A percentile compares a stretch with the other conserved stretches of the same genome.
Evolutionary conservation across 768 basidiomycete species (phyloP).

Genomic region (Pholiota conissans): DNA sequence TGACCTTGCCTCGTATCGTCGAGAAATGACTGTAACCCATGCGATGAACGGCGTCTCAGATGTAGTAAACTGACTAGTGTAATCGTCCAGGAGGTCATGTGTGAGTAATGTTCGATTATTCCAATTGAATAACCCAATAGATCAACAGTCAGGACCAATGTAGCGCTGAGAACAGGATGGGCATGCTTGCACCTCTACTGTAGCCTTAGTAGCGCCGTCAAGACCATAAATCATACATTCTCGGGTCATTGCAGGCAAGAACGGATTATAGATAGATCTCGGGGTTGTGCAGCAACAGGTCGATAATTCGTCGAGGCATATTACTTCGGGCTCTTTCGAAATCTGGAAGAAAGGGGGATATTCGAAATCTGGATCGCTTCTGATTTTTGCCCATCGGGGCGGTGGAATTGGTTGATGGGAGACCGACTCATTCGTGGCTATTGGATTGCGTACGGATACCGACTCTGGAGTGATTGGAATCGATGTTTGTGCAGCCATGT

Average conservation of each 20-base stretch:
- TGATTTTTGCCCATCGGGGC: no score
- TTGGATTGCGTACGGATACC: no score
- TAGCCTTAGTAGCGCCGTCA: background rate
- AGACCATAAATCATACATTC: slow-evolving; percentile 8
- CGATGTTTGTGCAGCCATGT: no score
- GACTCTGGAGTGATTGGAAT: no score
- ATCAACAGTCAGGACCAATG: slow-evolving; percentile 26
- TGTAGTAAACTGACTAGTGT: slow-evolving; percentile 26
- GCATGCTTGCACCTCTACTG: slow-evolving; percentile 14
- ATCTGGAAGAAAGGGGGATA: no score
- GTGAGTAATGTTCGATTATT: slow-evolving; percentile 28
- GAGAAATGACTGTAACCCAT: slow-evolving; percentile 19
- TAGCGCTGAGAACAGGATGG: background rate
- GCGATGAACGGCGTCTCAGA: slow-evolving; percentile 33
- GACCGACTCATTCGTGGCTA: no score
- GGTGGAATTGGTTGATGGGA: no score
- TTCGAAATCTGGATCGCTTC: no score
- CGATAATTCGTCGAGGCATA: background rate
- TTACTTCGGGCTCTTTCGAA: background rate
- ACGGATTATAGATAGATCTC: background rate
- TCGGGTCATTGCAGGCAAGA: background rate
- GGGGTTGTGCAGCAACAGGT: background rate
- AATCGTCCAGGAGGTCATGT: slow-evolving; percentile 30
- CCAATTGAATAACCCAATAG: slow-evolving; percentile 29
- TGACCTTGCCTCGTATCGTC: slow-evolving; percentile 14